Evolutionary conservation across 2,329 filamentous ascomycete species (phyloP).

Genomic region (Elsinoe fawcettii): DNA sequence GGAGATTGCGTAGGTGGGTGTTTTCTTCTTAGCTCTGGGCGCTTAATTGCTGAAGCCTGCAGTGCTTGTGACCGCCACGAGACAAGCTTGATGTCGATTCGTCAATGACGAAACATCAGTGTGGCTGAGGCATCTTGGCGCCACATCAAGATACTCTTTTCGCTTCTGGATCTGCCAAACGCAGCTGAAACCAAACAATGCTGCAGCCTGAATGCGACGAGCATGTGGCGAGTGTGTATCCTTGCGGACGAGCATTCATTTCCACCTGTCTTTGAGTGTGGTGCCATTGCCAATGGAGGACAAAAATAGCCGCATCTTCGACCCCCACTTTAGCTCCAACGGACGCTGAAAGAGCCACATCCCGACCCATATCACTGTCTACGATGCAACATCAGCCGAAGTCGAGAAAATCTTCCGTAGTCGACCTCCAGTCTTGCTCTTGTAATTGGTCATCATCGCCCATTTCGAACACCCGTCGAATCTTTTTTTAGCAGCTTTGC

Average conservation of each 20-base stretch:
- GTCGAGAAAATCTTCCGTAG: no score
- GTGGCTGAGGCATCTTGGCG: slow-evolving; percentile 11
- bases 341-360: no score
- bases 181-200: not conserved
- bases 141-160: not conserved
- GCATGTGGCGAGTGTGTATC: not conserved
- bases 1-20: slow-evolving; percentile 10
- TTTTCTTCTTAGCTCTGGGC: slow-evolving; percentile 1
- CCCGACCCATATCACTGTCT: no score
- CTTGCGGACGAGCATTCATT: no score
- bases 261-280: no score
- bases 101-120: not conserved
- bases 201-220: not conserved
- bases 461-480: no score
- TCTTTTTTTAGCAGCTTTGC: no score
- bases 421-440: no score
- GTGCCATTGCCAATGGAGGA: no score
- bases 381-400: no score
- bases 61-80: slow-evolving; percentile 1
- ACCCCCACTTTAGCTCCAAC: no score
- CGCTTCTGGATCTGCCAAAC: not conserved
- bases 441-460: no score
- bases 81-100: slow-evolving; percentile 3
- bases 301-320: not conserved
- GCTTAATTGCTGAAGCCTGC: slow-evolving; percentile 10